Conservation (phyloP, 345 rosid genomes). For the Nephelium lappaceum region DNA sequence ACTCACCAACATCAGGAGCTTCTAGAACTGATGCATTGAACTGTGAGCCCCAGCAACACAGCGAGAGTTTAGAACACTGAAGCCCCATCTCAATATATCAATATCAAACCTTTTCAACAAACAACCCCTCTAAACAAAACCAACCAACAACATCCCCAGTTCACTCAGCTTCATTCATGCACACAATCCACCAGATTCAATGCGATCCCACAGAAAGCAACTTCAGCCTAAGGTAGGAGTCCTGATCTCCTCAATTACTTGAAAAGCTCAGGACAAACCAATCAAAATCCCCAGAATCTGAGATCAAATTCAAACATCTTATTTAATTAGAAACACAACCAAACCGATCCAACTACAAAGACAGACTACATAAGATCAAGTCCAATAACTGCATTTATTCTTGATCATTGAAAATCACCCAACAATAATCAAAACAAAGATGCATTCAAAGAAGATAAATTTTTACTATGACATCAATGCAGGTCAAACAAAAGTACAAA, state of each 20-base stretch:
- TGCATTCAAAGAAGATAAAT: neutral
- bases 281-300: conserved; percentile 9
- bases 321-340: neutral
- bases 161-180: conserved; percentile 1
- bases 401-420: neutral
- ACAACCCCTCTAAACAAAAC: neutral
- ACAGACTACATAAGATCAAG: neutral
- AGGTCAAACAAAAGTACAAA: neutral
- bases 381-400: neutral
- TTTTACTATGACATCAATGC: neutral
- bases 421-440: neutral
- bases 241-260: conserved; percentile 11
- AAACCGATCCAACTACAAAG: neutral
- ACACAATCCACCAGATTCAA: neutral
- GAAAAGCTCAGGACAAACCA: neutral
- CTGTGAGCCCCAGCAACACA: conserved; percentile 68
- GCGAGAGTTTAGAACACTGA: conserved; percentile 59
- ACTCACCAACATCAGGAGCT: conserved; percentile 60
- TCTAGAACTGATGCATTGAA: conserved; percentile 62
- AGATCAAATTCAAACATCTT: neutral
- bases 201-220: neutral
- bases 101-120: conserved; percentile 17
- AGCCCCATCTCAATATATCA: conserved; percentile 43
- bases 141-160: conserved; percentile 10
- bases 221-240: conserved; percentile 1